A percentile compares a stretch with the other conserved stretches of the same genome.
phyloP scores from a whole-genome alignment of 148 eudicot genomes.

The Cornus kousa region DNA sequence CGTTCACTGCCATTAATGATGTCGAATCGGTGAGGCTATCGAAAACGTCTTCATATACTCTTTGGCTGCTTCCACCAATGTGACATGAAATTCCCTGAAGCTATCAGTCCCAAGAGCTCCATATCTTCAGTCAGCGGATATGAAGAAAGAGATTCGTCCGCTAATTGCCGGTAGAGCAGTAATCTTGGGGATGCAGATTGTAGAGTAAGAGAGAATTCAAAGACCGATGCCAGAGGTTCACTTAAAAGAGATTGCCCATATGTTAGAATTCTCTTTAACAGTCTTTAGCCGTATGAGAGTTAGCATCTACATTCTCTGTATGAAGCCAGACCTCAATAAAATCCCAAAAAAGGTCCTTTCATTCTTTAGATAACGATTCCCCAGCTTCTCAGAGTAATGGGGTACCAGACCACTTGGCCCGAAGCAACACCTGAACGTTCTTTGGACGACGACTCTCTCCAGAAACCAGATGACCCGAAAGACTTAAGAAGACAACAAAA shows the following conservation, averaged over 20 bases:
- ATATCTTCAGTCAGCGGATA: conserved; percentile 82
- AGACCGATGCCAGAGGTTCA: conserved; percentile 67
- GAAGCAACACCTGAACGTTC: conserved; percentile 87
- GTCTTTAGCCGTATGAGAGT: conserved; percentile 57
- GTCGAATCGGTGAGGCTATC: too few relatives aligned
- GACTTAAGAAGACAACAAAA: conserved; percentile 21
- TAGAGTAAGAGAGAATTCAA: conserved; percentile 84
- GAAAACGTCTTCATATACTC: too few relatives aligned
- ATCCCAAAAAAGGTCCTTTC: conserved; percentile 87
- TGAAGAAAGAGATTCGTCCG: conserved; percentile 94
- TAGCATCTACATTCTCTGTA: conserved; percentile 32
- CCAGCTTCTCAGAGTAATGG: conserved; percentile 90
- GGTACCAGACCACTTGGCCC: conserved; percentile 88
- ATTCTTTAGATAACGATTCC: conserved; percentile 86
- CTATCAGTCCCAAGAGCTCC: conserved; percentile 91
- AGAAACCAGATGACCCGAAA: conserved; percentile 46
- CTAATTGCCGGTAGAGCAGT: conserved; percentile 84
- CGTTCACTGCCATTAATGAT: too few relatives aligned
- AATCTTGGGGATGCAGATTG: conserved; percentile 91
- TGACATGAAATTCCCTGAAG: conserved; percentile 69
- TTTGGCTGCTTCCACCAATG: conserved; percentile 75
- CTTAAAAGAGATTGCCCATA: conserved; percentile 66
- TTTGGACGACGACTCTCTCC: conserved; percentile 63
- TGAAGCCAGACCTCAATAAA: conserved; percentile 78
- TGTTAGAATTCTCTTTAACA: conserved; percentile 63